Evolutionary conservation across 345 rosid genomes (phyloP).

Genomic region (Balakata baccata): DNA sequence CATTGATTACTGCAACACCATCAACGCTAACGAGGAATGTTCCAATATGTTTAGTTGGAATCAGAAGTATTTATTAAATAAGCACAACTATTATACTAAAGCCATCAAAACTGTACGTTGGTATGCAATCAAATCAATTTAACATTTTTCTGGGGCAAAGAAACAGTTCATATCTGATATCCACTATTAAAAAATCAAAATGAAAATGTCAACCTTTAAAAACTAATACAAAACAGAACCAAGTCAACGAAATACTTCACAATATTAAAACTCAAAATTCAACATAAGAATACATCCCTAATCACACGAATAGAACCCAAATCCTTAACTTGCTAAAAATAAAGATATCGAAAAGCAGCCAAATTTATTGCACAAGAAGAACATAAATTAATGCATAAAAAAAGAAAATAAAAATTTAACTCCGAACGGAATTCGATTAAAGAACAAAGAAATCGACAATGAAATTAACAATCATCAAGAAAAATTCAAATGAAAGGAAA

Average conservation of each 20-base stretch:
- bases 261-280: background rate
- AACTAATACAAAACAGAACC: too few relatives aligned
- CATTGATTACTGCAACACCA: background rate
- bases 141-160: background rate
- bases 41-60: background rate
- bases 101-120: background rate
- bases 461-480: background rate
- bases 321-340: background rate
- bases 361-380: background rate
- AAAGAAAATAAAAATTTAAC: background rate
- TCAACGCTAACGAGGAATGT: background rate
- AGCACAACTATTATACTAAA: background rate
- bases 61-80: background rate
- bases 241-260: too few relatives aligned
- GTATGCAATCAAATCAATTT: background rate
- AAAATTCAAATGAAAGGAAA: background rate
- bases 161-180: too few relatives aligned
- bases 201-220: too few relatives aligned
- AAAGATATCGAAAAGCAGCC: background rate
- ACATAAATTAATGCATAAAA: background rate
- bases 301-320: background rate
- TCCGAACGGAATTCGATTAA: background rate
- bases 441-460: background rate
- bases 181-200: too few relatives aligned
- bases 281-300: background rate